phyloP scores from a whole-genome alignment of 129 eudicot species.

The Gnaphalium uliginosum region DNA sequence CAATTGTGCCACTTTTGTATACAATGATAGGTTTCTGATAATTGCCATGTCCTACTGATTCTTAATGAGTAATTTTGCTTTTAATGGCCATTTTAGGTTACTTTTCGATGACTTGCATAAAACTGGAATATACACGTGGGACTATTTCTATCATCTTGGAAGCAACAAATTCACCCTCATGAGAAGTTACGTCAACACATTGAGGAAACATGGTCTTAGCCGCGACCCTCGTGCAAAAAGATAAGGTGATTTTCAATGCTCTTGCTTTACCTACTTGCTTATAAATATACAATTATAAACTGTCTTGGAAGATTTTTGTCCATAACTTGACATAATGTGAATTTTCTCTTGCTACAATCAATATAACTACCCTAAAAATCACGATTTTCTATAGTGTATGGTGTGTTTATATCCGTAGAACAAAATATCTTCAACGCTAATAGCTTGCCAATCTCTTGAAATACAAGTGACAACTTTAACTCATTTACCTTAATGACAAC shows the following conservation, averaged over 20 bases:
- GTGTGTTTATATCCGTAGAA: not conserved
- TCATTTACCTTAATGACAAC: not conserved
- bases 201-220: conserved; percentile 38
- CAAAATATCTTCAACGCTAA: not conserved
- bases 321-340: not conserved
- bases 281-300: not conserved
- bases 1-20: not conserved
- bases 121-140: conserved; percentile 47
- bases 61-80: not conserved
- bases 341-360: not conserved
- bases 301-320: not conserved
- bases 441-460: not conserved
- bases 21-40: conserved; percentile 16
- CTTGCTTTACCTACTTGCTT: not conserved
- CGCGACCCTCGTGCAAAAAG: conserved; percentile 37
- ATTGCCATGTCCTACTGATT: not conserved
- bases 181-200: conserved; percentile 42
- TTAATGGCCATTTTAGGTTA: conserved; percentile 20
- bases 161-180: conserved; percentile 42
- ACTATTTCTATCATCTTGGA: conserved; percentile 43
- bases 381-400: not conserved
- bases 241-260: conserved; percentile 27
- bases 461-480: not conserved
- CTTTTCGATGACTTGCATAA: conserved; percentile 46
- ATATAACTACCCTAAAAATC: not conserved